These are phyloP conservation scores for Cryptosporidium xiaoi DNA, from an alignment of 169 alveolate species.

Conservation along the genomic window DNA sequence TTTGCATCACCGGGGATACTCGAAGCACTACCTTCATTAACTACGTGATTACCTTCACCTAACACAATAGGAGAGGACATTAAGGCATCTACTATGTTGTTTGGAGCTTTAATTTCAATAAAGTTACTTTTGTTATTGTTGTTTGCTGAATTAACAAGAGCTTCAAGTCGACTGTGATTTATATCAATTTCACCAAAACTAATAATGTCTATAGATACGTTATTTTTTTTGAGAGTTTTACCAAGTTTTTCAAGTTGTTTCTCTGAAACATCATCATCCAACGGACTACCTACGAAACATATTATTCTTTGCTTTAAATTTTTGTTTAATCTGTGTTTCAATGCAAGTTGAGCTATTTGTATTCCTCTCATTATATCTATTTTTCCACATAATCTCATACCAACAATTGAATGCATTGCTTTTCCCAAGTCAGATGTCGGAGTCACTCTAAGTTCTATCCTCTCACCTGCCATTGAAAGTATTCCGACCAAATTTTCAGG, in stretches of 20 bases:
- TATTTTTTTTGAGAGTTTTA: constrained; percentile 91
- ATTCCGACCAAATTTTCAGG: constrained; percentile 95
- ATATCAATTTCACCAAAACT: constrained; percentile 88
- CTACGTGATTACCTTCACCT: constrained; percentile 73
- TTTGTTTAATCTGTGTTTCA: constrained; percentile 96
- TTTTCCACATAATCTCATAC: constrained; percentile 87
- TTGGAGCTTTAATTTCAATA: constrained; percentile 85
- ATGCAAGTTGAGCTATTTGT: constrained; percentile 93
- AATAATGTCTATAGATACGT: constrained; percentile 92
- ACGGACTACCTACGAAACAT: constrained; percentile 96
- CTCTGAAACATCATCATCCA: constrained; percentile 77
- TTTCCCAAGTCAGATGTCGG: constrained; percentile 93
- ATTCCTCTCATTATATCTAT: constrained; percentile 90
- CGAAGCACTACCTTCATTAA: constrained; percentile 76
- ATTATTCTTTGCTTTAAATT: constrained; percentile 93
- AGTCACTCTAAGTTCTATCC: constrained; percentile 91
- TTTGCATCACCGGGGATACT: constrained; percentile 72
- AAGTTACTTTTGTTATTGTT: constrained; percentile 85
- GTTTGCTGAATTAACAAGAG: constrained; percentile 85
- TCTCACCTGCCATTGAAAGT: constrained; percentile 93
- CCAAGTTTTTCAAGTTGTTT: constrained; percentile 90
- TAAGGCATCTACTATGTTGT: constrained; percentile 80
- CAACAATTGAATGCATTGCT: constrained; percentile 85
- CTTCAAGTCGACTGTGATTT: constrained; percentile 84
- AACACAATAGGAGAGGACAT: constrained; percentile 79